phyloP scores from a whole-genome alignment of 169 alveolate genomes.

The Plasmodium reichenowi region DNA sequence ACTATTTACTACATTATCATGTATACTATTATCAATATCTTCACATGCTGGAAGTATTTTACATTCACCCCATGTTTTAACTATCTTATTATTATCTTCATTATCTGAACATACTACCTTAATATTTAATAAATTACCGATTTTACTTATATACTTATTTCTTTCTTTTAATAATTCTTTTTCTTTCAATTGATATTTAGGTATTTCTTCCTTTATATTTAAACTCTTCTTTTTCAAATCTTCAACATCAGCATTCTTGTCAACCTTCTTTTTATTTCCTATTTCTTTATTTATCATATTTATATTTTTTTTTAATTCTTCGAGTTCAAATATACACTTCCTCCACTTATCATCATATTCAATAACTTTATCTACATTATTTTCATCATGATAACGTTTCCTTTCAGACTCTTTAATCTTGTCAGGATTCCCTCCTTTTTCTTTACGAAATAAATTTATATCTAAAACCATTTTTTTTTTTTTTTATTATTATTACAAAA shows the following conservation, averaged over 20 bases:
- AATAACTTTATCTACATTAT: conserved; percentile 82
- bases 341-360: conserved; percentile 90
- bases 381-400: conserved; percentile 81
- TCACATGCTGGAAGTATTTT: conserved; percentile 76
- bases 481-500: background rate
- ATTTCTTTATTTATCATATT: conserved; percentile 79
- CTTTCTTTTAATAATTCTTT: conserved; percentile 82
- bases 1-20: background rate
- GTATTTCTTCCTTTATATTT: conserved; percentile 81
- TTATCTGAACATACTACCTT: conserved; percentile 94
- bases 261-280: conserved; percentile 77
- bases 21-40: conserved; percentile 73
- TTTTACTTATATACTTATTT: conserved; percentile 80
- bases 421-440: conserved; percentile 79
- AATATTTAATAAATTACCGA: conserved; percentile 95
- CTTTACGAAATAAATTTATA: conserved; percentile 82
- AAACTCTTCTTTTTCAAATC: conserved; percentile 82
- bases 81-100: conserved; percentile 94
- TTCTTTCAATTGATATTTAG: conserved; percentile 80
- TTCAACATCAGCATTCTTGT: conserved; percentile 79
- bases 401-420: conserved; percentile 81
- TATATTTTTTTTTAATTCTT: conserved; percentile 84
- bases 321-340: conserved; percentile 84
- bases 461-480: conserved; percentile 81
- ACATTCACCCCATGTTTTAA: conserved; percentile 94